These are phyloP conservation scores for Pleochaeta shiraiana DNA, from an alignment of 2,329 filamentous ascomycete genomes.

Conservation along the genomic window DNA sequence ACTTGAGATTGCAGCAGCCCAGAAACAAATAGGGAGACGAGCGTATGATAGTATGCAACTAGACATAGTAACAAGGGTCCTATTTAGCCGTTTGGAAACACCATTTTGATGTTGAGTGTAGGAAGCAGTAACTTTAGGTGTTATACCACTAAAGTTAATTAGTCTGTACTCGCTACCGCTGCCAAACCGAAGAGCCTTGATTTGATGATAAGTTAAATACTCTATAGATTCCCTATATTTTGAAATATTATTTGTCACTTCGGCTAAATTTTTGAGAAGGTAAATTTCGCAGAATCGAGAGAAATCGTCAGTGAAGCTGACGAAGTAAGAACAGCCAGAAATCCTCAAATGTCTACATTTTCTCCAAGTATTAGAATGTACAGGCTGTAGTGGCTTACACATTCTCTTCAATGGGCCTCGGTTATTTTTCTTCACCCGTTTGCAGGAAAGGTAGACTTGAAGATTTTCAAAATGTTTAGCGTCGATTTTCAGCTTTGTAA, in stretches of 20 bases:
- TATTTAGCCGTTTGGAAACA: neutral
- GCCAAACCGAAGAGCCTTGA: neutral
- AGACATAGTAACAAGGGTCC: neutral
- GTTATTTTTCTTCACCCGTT: neutral
- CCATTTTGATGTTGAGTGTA: constrained; percentile 20
- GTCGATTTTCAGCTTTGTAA: too few species aligned
- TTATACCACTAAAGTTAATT: neutral
- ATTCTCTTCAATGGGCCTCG: neutral
- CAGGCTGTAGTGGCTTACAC: neutral
- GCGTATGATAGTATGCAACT: neutral
- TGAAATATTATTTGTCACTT: neutral
- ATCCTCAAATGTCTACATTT: neutral
- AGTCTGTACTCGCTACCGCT: neutral
- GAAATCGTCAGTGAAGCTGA: neutral
- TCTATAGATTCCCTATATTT: neutral
- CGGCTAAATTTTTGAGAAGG: neutral
- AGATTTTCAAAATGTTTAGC: too few species aligned
- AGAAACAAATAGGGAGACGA: neutral
- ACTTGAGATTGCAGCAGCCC: neutral
- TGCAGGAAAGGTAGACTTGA: too few species aligned
- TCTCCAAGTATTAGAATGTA: neutral
- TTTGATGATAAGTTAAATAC: neutral
- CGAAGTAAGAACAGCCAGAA: neutral
- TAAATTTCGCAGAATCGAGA: neutral
- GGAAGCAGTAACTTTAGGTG: neutral